These are phyloP conservation scores for Cyclocybe cylindracea DNA, from an alignment of 768 basidiomycete species.

Conservation along the genomic window DNA sequence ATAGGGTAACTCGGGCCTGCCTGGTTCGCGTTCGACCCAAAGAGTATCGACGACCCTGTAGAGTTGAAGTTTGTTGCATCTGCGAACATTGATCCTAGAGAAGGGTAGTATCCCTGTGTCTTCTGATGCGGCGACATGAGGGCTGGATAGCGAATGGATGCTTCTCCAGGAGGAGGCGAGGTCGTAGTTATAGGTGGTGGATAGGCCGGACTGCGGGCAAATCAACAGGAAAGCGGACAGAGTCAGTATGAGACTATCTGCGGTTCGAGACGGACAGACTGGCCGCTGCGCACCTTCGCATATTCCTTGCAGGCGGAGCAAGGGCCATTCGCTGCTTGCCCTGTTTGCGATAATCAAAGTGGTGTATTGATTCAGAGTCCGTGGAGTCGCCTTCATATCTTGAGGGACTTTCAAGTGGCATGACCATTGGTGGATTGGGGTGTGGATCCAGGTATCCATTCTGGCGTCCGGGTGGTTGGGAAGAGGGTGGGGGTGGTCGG, in stretches of 20 bases:
- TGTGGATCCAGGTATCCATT: slow-evolving; percentile 8
- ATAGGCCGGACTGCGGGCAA: slow-evolving; percentile 31
- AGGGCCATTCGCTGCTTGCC: slow-evolving; percentile 22
- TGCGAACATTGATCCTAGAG: slow-evolving; percentile 74
- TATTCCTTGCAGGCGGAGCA: slow-evolving; percentile 22
- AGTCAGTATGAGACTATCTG: not conserved
- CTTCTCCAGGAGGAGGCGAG: slow-evolving; percentile 59
- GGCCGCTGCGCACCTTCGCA: slow-evolving; percentile 21
- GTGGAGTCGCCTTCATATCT: slow-evolving; percentile 50
- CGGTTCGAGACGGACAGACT: slow-evolving; percentile 5
- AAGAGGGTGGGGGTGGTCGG: slow-evolving; percentile 5
- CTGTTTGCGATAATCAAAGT: slow-evolving; percentile 24
- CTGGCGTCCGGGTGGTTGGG: slow-evolving; percentile 7
- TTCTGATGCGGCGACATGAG: slow-evolving; percentile 83
- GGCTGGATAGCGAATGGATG: slow-evolving; percentile 58
- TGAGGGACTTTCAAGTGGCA: slow-evolving; percentile 70
- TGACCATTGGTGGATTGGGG: slow-evolving; percentile 30
- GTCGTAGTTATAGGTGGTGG: slow-evolving; percentile 71
- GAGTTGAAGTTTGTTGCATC: slow-evolving; percentile 33
- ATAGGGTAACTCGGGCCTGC: slow-evolving; percentile 2
- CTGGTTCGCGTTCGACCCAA: slow-evolving; percentile 33
- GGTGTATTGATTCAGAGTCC: slow-evolving; percentile 44
- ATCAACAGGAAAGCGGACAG: not conserved
- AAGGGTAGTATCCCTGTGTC: slow-evolving; percentile 76
- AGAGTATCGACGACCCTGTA: slow-evolving; percentile 43